A percentile compares a stretch with the other conserved stretches of the same genome.
Conservation (phyloP, 2,329 filamentous ascomycete species). For the Sporothrix pseudoabietina region DNA sequence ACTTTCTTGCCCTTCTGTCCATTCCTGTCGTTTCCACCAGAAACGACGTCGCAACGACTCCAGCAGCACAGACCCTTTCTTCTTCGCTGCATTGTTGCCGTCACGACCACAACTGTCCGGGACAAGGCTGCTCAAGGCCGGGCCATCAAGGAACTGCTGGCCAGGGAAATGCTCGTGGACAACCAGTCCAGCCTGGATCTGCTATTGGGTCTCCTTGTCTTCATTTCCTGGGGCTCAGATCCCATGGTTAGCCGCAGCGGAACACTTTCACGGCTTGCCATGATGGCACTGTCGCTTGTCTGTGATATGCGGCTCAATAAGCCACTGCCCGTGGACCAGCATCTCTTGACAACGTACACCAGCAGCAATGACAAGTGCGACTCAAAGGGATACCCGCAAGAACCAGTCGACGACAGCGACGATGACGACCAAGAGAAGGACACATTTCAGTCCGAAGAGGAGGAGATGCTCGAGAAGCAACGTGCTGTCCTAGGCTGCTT, state of each 20-base stretch:
- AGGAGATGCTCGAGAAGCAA: conserved; percentile 51
- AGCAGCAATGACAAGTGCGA: not conserved
- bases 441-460: conserved; percentile 26
- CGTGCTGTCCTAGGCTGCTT: conserved; percentile 53
- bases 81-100: conserved; percentile 52
- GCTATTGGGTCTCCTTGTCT: conserved; percentile 49
- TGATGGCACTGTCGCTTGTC: conserved; percentile 47
- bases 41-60: conserved; percentile 45
- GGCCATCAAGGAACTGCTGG: conserved; percentile 48
- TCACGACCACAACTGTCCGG: conserved; percentile 46
- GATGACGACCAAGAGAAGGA: conserved; percentile 28
- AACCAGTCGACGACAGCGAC: not conserved
- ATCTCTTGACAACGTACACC: conserved; percentile 19
- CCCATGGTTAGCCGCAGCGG: conserved; percentile 37
- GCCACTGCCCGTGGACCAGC: conserved; percentile 26
- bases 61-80: conserved; percentile 53
- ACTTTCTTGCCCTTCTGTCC: conserved; percentile 40
- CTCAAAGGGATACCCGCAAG: not conserved
- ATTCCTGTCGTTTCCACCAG: conserved; percentile 43
- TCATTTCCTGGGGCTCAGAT: conserved; percentile 47
- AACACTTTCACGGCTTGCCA: conserved; percentile 36
- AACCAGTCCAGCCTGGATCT: conserved; percentile 21
- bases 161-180: conserved; percentile 51
- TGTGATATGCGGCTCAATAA: conserved; percentile 50
- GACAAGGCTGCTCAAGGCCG: conserved; percentile 47